Evolutionary conservation across 164 flowering plant genomes (phyloP), one percentile per base, ranked within the genome.

Genomic region (Nymphaea colorata): DNA sequence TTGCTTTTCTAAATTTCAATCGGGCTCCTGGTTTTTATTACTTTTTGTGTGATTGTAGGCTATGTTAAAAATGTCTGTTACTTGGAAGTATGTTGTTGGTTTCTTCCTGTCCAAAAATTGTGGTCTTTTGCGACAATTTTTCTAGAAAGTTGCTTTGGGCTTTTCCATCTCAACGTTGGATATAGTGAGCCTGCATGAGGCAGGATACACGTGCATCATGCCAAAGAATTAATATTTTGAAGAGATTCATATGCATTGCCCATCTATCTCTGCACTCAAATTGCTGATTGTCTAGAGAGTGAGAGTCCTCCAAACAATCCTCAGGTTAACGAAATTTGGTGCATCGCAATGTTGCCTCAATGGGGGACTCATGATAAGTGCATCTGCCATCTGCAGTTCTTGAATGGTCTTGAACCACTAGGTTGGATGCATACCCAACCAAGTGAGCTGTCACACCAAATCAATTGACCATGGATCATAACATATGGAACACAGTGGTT

Each of bases 361-460:
- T 95, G 96, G 97, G 99, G 98, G 6, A 92, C 99, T 12, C 99
- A 92, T 78, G 92, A 79, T 91, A 92, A 70, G 99, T 92, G 67
- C 84, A 89, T 82, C 95, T 95, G 16, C 99, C 99, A 41, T 85
- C 85, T 4, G 85, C 83, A 43, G 90, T 95, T 95, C 77, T 73
- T 95, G 59, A 90, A 80, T 73, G 99, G 92, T 76, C 84, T 95
- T 73, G 98, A 95, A 82, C 99, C 99, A 41, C 64, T 95, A 80
- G 99, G 99, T 68, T 95, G 98, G 99, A 86, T 95, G 98, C 99
- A 95, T 77, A 90, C 99, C 4, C 99, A 95, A 67, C 98, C 99
- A 43, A 95, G 90, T 76, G 99, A 95, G 78, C 98, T 92, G 76
- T 97, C 99, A 65, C 99, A 95, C 36, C 36, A 25, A 25, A 25